Percentiles rank a stretch among this genome's conserved stretches.
phyloP scores from a whole-genome alignment of 495 filamentous ascomycete genomes.

The Eremomyces bilateralis region DNA sequence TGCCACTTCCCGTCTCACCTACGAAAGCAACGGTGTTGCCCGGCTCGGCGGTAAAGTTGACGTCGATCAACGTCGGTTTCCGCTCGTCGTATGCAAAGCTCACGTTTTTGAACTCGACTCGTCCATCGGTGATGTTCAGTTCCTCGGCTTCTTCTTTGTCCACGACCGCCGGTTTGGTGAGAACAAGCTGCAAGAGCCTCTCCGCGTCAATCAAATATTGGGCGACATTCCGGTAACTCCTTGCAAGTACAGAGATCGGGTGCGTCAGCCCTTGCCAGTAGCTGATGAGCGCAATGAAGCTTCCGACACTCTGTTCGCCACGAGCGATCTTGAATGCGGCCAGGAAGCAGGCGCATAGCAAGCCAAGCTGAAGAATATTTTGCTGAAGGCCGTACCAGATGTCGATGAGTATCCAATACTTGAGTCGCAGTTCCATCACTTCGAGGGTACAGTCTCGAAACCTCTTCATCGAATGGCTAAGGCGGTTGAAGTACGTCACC shows the following conservation, averaged over 20 bases:
- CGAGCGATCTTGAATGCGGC: constrained; percentile 42
- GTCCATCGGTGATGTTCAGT: constrained; percentile 34
- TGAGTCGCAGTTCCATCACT: too few relatives aligned
- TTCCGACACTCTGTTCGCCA: constrained; percentile 34
- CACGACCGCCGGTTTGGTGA: constrained; percentile 37
- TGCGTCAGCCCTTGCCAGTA: constrained; percentile 37
- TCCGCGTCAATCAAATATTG: constrained; percentile 48
- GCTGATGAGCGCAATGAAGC: constrained; percentile 45
- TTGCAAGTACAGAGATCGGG: constrained; percentile 43
- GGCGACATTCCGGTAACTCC: constrained; percentile 29
- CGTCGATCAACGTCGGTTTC: constrained; percentile 39
- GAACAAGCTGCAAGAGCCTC: constrained; percentile 46
- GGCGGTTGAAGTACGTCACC: constrained; percentile 47
- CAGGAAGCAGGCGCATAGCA: constrained; percentile 40
- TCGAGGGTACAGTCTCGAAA: too few relatives aligned
- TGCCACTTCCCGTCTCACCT: constrained; percentile 56
- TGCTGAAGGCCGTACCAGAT: constrained; percentile 28
- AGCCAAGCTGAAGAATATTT: constrained; percentile 37
- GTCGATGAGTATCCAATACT: constrained; percentile 14
- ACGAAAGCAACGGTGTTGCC: constrained; percentile 55
- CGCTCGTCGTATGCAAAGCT: constrained; percentile 50
- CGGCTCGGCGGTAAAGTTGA: constrained; percentile 30
- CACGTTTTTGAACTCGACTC: constrained; percentile 42
- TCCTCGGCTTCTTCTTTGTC: constrained; percentile 32
- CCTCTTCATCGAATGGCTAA: constrained; percentile 9